These are phyloP conservation scores for Amanita inopinata DNA, from an alignment of 768 basidiomycete species.

Conservation along the genomic window DNA sequence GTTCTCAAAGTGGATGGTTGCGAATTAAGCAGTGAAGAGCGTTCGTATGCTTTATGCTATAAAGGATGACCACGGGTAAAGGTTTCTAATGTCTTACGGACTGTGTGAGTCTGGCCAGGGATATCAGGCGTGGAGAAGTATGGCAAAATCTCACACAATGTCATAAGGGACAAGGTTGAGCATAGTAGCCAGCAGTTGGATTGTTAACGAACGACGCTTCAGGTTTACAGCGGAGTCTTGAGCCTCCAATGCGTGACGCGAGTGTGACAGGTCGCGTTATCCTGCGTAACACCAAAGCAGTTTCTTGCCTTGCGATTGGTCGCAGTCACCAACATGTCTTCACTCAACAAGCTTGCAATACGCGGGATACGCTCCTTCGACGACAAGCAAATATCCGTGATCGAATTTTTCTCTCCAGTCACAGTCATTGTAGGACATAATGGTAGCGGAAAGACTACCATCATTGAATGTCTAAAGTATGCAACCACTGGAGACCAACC, in stretches of 20 bases:
- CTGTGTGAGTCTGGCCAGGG: not conserved
- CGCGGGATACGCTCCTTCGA: conserved; percentile 94
- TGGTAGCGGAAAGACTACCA: conserved; percentile 97
- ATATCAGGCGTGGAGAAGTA: conserved; percentile 1
- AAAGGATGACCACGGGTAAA: not conserved
- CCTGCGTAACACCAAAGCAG: not conserved
- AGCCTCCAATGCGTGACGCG: not conserved
- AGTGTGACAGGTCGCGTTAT: conserved; percentile 7
- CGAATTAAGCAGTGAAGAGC: not conserved
- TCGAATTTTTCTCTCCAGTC: conserved; percentile 95
- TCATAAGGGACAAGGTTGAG: conserved; percentile 1
- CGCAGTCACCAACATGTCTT: conserved; percentile 43
- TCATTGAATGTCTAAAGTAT: conserved; percentile 99
- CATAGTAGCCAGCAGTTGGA: not conserved
- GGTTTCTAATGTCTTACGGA: not conserved
- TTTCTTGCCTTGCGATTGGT: not conserved
- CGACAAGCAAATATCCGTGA: conserved; percentile 86
- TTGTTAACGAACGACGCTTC: too few species aligned
- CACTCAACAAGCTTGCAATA: conserved; percentile 87
- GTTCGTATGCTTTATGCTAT: not conserved
- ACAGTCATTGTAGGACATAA: conserved; percentile 99
- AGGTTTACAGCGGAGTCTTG: too few species aligned
- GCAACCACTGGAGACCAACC: conserved; percentile 98
- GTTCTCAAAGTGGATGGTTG: not conserved
- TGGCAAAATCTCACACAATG: not conserved